Conservation (phyloP, 1,284 basidiomycete species). For the Ustilago curta region DNA sequence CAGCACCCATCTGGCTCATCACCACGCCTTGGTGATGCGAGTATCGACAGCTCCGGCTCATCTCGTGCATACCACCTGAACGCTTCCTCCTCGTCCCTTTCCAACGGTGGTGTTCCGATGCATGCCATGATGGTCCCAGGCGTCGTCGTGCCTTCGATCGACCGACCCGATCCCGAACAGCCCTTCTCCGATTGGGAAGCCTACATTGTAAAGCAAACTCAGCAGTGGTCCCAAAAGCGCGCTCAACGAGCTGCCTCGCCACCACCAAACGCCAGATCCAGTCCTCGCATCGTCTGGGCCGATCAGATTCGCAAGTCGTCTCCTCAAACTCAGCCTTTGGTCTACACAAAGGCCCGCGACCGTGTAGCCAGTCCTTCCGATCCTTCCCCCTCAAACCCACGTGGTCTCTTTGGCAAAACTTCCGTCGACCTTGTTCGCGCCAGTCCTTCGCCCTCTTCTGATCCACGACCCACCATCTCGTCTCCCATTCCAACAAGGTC, state of each 20-base stretch:
- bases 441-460: constrained; percentile 11
- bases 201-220: constrained; percentile 41
- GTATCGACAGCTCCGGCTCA: not conserved
- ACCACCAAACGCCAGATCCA: constrained; percentile 6
- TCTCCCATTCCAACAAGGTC: constrained; percentile 33
- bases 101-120: constrained; percentile 30
- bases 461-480: constrained; percentile 21
- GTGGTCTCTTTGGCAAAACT: constrained; percentile 22
- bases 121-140: constrained; percentile 47
- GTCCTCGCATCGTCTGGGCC: constrained; percentile 39
- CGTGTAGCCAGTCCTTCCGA: constrained; percentile 21
- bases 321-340: constrained; percentile 24
- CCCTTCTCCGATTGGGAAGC: constrained; percentile 49
- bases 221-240: constrained; percentile 32
- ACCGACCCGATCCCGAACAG: constrained; percentile 22
- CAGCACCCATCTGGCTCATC: constrained; percentile 12
- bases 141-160: constrained; percentile 19
- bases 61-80: constrained; percentile 16
- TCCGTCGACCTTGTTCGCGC: constrained; percentile 33
- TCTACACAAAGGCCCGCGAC: constrained; percentile 40
- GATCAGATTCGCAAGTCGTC: constrained; percentile 37
- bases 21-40: not conserved
- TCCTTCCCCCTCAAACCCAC: constrained; percentile 16
- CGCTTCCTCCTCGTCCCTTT: constrained; percentile 20
- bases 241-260: constrained; percentile 12